Conservation (phyloP, 1,139 yeast genomes). For the Candida sanyaensis region DNA sequence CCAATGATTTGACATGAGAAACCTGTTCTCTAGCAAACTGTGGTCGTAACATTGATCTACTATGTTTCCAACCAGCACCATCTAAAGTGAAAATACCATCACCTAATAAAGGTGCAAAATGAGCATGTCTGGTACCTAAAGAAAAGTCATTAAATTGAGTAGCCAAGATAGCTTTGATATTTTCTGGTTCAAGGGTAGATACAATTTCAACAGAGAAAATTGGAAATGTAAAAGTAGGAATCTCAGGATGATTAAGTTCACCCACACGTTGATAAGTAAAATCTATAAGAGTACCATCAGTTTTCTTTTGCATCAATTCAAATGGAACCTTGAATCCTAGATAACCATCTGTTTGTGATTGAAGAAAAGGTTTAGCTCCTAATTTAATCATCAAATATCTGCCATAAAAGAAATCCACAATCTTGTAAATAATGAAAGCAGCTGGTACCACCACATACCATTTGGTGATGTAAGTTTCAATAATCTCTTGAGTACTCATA, state of each 20-base stretch:
- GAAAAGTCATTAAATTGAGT: slow-evolving; percentile 53
- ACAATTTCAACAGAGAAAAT: slow-evolving; percentile 23
- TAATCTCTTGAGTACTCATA: neutral
- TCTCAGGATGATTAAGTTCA: slow-evolving; percentile 7
- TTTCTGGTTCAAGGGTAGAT: slow-evolving; percentile 38
- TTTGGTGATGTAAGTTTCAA: slow-evolving; percentile 10
- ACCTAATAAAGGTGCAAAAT: slow-evolving; percentile 49
- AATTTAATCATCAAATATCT: slow-evolving; percentile 15
- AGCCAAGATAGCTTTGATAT: slow-evolving; percentile 41
- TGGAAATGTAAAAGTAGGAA: slow-evolving; percentile 21
- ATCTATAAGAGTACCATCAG: slow-evolving; percentile 27
- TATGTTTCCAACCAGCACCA: slow-evolving; percentile 59
- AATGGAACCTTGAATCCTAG: slow-evolving; percentile 26
- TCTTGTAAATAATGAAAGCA: slow-evolving; percentile 10
- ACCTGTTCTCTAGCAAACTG: slow-evolving; percentile 60
- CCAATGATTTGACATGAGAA: slow-evolving; percentile 48
- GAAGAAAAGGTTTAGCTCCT: slow-evolving; percentile 21
- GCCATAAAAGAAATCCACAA: slow-evolving; percentile 7
- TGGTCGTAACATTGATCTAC: slow-evolving; percentile 59
- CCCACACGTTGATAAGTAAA: slow-evolving; percentile 18
- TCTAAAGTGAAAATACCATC: slow-evolving; percentile 61
- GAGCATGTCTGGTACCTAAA: slow-evolving; percentile 49
- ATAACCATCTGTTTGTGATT: slow-evolving; percentile 16
- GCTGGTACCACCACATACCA: slow-evolving; percentile 13
- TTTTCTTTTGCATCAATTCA: slow-evolving; percentile 17